Evolutionary conservation across 306 rosid genomes (phyloP).

Genomic region (Pyrus pyrifolia): DNA sequence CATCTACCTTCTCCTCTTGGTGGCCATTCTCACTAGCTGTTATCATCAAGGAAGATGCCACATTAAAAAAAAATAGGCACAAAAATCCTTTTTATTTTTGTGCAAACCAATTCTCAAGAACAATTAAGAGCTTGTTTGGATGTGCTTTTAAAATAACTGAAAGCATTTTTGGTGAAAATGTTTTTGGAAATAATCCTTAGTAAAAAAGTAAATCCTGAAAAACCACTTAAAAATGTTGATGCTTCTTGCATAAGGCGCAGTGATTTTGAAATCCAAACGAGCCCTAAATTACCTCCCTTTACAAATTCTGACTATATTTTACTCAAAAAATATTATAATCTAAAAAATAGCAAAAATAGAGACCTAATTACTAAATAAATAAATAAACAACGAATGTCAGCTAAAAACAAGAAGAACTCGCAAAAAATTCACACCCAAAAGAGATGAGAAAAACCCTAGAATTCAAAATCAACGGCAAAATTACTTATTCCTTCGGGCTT

Average conservation of each 20-base stretch:
- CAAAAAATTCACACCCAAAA: background rate
- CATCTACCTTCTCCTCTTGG: slow-evolving; percentile 35
- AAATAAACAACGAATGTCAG: background rate
- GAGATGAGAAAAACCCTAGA: background rate
- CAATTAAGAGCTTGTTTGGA: background rate
- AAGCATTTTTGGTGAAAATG: too few relatives aligned
- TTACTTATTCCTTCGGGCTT: slow-evolving; percentile 43
- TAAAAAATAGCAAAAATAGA: background rate
- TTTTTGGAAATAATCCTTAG: too few relatives aligned
- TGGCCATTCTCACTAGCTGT: slow-evolving; percentile 68
- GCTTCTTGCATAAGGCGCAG: too few relatives aligned
- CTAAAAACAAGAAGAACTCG: background rate
- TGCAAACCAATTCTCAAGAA: background rate
- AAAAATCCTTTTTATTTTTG: background rate
- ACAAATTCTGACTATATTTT: background rate
- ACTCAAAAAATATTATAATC: background rate
- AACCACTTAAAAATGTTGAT: too few relatives aligned
- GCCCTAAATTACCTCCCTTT: background rate
- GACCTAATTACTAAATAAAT: background rate
- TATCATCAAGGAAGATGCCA: slow-evolving; percentile 6
- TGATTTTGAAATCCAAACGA: too few relatives aligned
- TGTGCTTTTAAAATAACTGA: too few relatives aligned
- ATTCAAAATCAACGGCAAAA: background rate
- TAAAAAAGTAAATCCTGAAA: too few relatives aligned
- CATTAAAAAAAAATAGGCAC: background rate